phyloP scores from a whole-genome alignment of 202 grass and related monocot genomes.

The Carex arenaria region DNA sequence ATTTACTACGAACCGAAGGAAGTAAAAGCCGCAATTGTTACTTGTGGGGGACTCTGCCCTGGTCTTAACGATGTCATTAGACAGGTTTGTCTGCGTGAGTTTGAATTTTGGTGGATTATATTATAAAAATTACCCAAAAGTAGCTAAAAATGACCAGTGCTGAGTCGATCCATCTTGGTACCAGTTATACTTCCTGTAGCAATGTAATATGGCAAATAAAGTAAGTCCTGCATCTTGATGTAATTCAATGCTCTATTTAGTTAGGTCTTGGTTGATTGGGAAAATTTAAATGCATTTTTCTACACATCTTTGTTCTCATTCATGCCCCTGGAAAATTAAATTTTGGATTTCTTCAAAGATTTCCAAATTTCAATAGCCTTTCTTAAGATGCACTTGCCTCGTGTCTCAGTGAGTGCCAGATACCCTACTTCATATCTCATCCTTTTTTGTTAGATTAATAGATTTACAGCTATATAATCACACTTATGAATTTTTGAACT shows the following conservation, averaged over 20 bases:
- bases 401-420: background rate
- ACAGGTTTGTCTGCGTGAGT: conserved; percentile 42
- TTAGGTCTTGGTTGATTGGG: background rate
- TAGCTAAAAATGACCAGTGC: background rate
- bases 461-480: background rate
- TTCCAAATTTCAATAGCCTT: background rate
- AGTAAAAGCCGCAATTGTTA: conserved; percentile 98
- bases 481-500: background rate
- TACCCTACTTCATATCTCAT: background rate
- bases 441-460: background rate
- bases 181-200: background rate
- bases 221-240: conserved; percentile 4
- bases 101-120: background rate
- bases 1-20: conserved; percentile 87
- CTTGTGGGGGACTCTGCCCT: conserved; percentile 87
- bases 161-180: background rate
- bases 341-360: background rate
- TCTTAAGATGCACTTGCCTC: background rate
- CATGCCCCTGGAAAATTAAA: background rate
- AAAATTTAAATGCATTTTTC: background rate
- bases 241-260: background rate
- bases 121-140: background rate
- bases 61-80: conserved; percentile 98
- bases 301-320: background rate
- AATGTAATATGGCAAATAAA: background rate